Evolutionary conservation across 768 basidiomycete genomes (phyloP).

Genomic region (Termitomyces sp.): DNA sequence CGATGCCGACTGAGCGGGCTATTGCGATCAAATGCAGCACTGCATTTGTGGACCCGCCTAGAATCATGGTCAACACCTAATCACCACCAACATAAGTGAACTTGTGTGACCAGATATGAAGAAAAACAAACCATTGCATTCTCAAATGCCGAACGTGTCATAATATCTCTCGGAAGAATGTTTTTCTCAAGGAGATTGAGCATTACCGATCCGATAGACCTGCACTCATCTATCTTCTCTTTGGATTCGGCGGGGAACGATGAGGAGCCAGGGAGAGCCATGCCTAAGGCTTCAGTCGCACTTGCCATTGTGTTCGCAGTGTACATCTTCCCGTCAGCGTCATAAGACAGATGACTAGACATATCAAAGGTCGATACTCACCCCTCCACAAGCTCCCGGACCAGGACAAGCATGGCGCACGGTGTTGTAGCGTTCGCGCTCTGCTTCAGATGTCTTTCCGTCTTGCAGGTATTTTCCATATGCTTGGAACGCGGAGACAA

Average conservation of each 20-base stretch:
- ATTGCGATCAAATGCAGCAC: conserved; percentile 96
- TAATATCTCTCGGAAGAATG: conserved; percentile 91
- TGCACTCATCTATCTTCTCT: conserved; percentile 86
- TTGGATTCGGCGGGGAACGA: conserved; percentile 91
- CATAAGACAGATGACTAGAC: neutral
- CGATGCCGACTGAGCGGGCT: conserved; percentile 92
- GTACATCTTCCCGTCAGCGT: conserved; percentile 66
- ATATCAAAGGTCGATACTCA: conserved; percentile 32
- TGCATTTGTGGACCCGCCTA: conserved; percentile 97
- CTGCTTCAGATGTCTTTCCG: conserved; percentile 79
- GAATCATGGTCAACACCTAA: conserved; percentile 91
- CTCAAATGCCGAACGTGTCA: conserved; percentile 95
- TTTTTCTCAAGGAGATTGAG: conserved; percentile 84
- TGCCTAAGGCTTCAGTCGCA: conserved; percentile 91
- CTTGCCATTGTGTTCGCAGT: conserved; percentile 99
- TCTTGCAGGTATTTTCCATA: conserved; percentile 95
- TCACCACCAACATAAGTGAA: conserved; percentile 1
- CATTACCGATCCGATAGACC: conserved; percentile 77
- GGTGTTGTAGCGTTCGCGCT: conserved; percentile 79
- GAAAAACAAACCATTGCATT: conserved; percentile 79
- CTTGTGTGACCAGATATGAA: neutral
- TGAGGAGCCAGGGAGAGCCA: conserved; percentile 95
- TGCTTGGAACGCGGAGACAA: conserved; percentile 96
- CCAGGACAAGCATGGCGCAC: conserved; percentile 96
- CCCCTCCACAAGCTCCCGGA: conserved; percentile 95